phyloP scores from a whole-genome alignment of 75 land plant genomes.

The Cunninghamia lanceolata region DNA sequence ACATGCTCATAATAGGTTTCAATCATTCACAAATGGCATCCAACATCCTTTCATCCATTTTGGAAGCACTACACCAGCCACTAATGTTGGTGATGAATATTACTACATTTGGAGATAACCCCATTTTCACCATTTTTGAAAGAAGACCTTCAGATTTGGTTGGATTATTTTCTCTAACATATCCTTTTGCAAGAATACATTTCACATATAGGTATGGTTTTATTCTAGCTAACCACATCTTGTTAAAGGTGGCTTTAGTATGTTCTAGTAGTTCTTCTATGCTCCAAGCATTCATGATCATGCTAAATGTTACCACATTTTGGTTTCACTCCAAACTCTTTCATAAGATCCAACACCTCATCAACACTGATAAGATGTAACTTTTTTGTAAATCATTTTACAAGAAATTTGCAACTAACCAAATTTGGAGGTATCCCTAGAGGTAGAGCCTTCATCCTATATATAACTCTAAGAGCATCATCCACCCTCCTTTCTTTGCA shows the following conservation, averaged over 20 bases:
- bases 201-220: no score
- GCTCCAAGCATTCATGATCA: conserved; percentile 93
- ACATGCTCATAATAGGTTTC: conserved; percentile 58
- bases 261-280: conserved; percentile 4
- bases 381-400: conserved; percentile 73
- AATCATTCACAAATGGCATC: conserved; percentile 92
- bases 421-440: conserved; percentile 69
- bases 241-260: no score
- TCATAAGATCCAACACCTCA: conserved; percentile 75
- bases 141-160: conserved; percentile 70
- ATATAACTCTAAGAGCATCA: conserved; percentile 55
- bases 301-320: conserved; percentile 84
- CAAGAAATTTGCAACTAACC: conserved; percentile 68
- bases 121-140: conserved; percentile 33
- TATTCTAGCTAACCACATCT: no score
- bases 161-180: conserved; percentile 64
- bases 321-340: conserved; percentile 59
- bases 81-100: conserved; percentile 85
- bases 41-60: conserved; percentile 64
- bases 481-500: conserved; percentile 66
- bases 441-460: conserved; percentile 60
- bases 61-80: conserved; percentile 79
- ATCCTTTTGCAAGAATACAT: conserved; percentile 44
- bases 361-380: conserved; percentile 50
- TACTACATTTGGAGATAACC: conserved; percentile 59